Evolutionary conservation across 495 filamentous ascomycete genomes (phyloP), one percentile per base, ranked within the genome.

Genomic region (Penicillium coprophilum): DNA sequence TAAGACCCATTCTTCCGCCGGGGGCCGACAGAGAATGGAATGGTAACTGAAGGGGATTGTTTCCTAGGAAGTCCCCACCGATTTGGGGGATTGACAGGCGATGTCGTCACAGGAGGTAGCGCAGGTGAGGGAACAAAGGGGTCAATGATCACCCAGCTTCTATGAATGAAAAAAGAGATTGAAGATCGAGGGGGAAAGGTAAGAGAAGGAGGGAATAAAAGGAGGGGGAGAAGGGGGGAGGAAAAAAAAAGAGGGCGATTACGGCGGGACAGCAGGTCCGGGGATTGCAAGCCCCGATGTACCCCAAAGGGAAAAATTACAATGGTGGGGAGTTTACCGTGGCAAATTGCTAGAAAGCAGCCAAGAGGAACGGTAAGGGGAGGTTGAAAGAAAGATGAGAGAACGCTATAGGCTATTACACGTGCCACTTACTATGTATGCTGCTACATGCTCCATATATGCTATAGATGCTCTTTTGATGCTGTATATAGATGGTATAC

Each of bases 1-100:
- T 80, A 68, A 79, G 77, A 81, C 83, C 85, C 85, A 88, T 88
- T 77, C 83, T 87, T 78, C 75, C 72, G 74, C 63, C 75, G 71
- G 62, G 62, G 55, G 57, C 73, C 71, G 73, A 76, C 74, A 79
- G 76, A 73, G 66, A 75, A 72, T 69, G 71, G 59, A 72, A 57
- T 62, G 32, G 49, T 47, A 45, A 55, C 55, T 30, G 39, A 38
- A 38, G 34, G 36, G 38, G 51, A 52, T 58, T 51, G 47, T 32
- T 60, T 53, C 23, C 23, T 43, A 46, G 48, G 52, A 40, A 51
- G 56, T 61, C 65, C 63, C 62, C 63, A 66, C 58, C 36, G 53
- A 30, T 53, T 49, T 50, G 45, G 55, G 55, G 61, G 60, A 53
- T 48, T 50, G 54, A 56, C 17, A 50, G 44, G 15, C 12, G 27